Base-by-base conservation (phyloP, 306 rosid genomes). In the Quercus glauca region DNA sequence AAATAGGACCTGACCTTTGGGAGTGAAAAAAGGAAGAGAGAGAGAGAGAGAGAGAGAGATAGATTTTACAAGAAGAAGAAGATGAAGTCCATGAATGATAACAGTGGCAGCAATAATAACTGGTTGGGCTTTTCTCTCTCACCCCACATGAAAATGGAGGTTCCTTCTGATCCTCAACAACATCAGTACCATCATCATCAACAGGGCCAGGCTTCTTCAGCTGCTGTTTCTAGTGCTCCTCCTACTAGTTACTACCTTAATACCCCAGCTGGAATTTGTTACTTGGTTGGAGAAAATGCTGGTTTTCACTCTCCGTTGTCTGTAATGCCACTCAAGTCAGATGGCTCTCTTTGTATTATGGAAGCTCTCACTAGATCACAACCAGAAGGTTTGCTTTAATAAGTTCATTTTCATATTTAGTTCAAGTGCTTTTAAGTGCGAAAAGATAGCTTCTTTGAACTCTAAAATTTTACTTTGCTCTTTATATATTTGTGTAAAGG, bases 101-200 rank as follows among this genome's bases (percentile, higher is more conserved):
- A 78, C 63, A 85, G 53, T 61, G 73, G 55, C 51, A 80, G 60
- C 76, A 80, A 86, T 76, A 88, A 73, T 57, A 86, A 88, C 94
- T 96, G 99, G 98, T 87, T 95, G 81, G 99, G 94, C 19, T 93
- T 95, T 63, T 95, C 98, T 88, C 97, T 93, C 79, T 90, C 94
- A 75, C 97, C 98, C 83, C 92, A 92, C 76, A 87, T 91, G 98
- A 92, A 92, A 88, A 91, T 89, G 94, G 94, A 94, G 81, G 82
- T 86, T 79, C 28, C 87, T 78, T 72, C 85, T 73, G 83, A 25
- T 29, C 79, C 85, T 71, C 78, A 49, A 49, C 87, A 78, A 76
- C 80, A 78, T 4, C 55, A 83, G 61, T 81, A 83, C 76, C 82
- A 86, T 43, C 78, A 85, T 52, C 83, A 87, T 63, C 79, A 86